A percentile compares a stretch with the other conserved stretches of the same genome.
Evolutionary conservation across 345 rosid species (phyloP).

Genomic region (Conringia planisiliqua): DNA sequence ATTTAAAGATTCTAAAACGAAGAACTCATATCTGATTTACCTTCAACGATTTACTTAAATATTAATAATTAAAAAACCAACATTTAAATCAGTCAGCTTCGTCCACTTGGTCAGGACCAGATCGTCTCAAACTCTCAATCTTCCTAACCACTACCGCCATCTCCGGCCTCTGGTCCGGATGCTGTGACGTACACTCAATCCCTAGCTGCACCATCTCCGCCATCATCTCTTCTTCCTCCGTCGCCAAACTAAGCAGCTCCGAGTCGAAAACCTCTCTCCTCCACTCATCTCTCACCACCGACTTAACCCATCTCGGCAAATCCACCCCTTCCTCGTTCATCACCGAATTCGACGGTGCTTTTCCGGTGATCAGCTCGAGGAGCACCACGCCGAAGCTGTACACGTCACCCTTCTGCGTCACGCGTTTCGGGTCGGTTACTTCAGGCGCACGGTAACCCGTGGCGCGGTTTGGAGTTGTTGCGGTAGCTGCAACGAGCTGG

Average conservation of each 20-base stretch:
- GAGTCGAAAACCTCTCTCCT: constrained; percentile 62
- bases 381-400: constrained; percentile 83
- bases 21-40: not conserved
- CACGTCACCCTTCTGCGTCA: constrained; percentile 75
- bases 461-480: constrained; percentile 55
- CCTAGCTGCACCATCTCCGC: constrained; percentile 65
- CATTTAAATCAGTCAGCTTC: constrained; percentile 21
- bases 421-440: constrained; percentile 62
- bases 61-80: constrained; percentile 6
- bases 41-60: not conserved
- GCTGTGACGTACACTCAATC: constrained; percentile 62
- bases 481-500: constrained; percentile 54
- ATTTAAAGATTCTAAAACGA: not conserved
- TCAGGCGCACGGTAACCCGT: constrained; percentile 89
- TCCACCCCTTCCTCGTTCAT: constrained; percentile 73
- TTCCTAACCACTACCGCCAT: constrained; percentile 51
- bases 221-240: constrained; percentile 58
- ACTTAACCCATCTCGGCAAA: constrained; percentile 87
- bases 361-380: constrained; percentile 77
- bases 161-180: constrained; percentile 63
- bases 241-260: constrained; percentile 58
- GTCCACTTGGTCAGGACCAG: constrained; percentile 18
- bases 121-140: constrained; percentile 21
- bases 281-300: constrained; percentile 64
- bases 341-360: constrained; percentile 64